Evolutionary conservation across 192 early-diverging fungal genomes (phyloP), one percentile per base, ranked within the genome.

Genomic region (Gonapodya prolifera): DNA sequence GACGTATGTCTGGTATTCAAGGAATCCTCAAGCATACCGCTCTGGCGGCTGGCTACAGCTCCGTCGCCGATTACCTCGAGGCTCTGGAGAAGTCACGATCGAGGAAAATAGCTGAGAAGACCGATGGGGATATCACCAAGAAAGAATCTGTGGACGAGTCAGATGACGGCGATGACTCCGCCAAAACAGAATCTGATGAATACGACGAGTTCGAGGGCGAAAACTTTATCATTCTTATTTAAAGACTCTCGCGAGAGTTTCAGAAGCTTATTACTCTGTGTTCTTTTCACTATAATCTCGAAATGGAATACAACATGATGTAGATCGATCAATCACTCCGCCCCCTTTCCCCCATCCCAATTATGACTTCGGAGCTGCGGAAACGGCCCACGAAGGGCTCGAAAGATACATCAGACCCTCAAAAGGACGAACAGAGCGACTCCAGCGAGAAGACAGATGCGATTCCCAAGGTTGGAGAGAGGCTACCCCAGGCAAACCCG

Each of bases 31-130:
- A 74, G 70, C 34, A 69, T 75, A 2, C 69, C 2, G 80, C 80
- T 2, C 28, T 78, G 18, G 18, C 75, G 23, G 35, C 34, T 0
- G 80, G 80, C 2, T 80, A 29, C 32, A 61, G 34, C 34, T 36
- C 34, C 0, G 80, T 80, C n/a, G 80, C 69, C 69, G 80, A 80
- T 33, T 80, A 80, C 71, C 45, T 80, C 16, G 79, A 45, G 75
- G 69, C 80, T 28, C 70, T 81, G 77, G 30, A 77, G 23, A 61
- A 23, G 45, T 61, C 45, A 16, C 45, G 45, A 23, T 61, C 45
- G 23, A 61, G 23, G 23, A 61, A 61, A 23, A 61, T 16, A 61
- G 23, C 45, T 23, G 45, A 61, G 23, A 61, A 8, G 23, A 23
- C 23, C 8, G 23, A 61, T 23, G 45, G 23, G 45, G 45, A 61